Evolutionary conservation across 73 alveolate species (phyloP).

Genomic region (Tetrahymena malaccensis): DNA sequence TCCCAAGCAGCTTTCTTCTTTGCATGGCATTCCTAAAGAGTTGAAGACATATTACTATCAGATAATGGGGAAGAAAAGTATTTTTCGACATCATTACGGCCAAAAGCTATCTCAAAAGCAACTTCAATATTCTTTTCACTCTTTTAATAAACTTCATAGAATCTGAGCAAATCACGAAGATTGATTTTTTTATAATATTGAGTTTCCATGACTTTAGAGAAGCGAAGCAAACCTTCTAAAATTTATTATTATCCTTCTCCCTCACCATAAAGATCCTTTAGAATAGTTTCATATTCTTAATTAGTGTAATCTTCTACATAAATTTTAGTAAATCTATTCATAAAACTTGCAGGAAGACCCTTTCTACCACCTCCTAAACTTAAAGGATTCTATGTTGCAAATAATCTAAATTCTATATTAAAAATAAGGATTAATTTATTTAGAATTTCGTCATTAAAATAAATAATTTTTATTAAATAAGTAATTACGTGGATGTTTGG

Average conservation of each 20-base stretch:
- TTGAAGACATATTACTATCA: neutral
- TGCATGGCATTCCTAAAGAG: neutral
- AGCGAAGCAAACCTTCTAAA: neutral
- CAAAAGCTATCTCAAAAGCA: neutral
- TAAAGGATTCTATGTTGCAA: constrained; percentile 35
- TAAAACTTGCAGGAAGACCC: constrained; percentile 94
- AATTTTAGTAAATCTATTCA: constrained; percentile 95
- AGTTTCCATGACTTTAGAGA: neutral
- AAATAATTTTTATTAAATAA: neutral
- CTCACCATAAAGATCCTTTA: neutral
- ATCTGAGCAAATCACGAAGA: neutral
- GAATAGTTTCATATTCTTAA: neutral
- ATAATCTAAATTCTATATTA: constrained; percentile 21
- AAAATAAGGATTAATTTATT: neutral
- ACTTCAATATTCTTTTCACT: neutral
- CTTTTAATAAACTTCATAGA: neutral
- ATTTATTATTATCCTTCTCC: neutral
- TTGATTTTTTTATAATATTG: neutral
- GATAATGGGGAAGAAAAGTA: neutral
- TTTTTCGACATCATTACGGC: neutral
- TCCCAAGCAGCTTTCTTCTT: neutral
- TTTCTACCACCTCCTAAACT: constrained; percentile 79
- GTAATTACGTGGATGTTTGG: constrained; percentile 56
- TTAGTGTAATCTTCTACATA: neutral
- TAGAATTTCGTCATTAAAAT: too few relatives aligned